phyloP scores from a whole-genome alignment of 75 land plant species.

The Pinus albicaulis region DNA sequence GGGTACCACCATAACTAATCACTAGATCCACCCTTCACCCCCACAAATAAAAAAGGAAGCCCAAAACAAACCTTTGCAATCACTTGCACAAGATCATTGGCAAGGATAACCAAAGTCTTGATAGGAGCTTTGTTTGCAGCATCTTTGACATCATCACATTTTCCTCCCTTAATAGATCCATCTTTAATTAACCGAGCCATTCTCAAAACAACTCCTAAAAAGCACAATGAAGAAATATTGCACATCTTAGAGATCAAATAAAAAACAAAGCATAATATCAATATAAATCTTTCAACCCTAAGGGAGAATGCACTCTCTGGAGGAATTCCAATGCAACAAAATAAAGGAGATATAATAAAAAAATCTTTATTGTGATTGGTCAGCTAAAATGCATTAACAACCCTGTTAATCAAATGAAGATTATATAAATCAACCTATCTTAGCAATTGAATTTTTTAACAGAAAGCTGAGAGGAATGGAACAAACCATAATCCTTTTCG shows the following conservation, averaged over 20 bases:
- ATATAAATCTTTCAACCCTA: neutral
- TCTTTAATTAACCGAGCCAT: conserved; percentile 80
- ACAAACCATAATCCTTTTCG: conserved; percentile 70
- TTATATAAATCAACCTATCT: neutral
- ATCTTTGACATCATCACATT: conserved; percentile 43
- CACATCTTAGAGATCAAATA: neutral
- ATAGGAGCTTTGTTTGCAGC: conserved; percentile 49
- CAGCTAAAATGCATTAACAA: neutral
- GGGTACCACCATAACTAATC: neutral
- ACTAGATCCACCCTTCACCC: neutral
- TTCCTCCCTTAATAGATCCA: conserved; percentile 46
- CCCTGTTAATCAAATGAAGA: neutral
- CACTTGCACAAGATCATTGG: conserved; percentile 88
- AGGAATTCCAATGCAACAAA: neutral
- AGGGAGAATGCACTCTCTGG: neutral
- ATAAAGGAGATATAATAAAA: neutral
- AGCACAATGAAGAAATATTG: conserved; percentile 2
- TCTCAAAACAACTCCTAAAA: conserved; percentile 70
- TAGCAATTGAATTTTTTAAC: neutral
- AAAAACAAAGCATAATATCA: neutral
- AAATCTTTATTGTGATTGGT: neutral
- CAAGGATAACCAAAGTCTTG: conserved; percentile 68
- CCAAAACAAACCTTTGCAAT: conserved; percentile 70
- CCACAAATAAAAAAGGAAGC: neutral
- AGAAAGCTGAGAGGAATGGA: neutral